Conservation (phyloP, 805 yeast genomes). For the Lipomyces chichibuensis region DNA sequence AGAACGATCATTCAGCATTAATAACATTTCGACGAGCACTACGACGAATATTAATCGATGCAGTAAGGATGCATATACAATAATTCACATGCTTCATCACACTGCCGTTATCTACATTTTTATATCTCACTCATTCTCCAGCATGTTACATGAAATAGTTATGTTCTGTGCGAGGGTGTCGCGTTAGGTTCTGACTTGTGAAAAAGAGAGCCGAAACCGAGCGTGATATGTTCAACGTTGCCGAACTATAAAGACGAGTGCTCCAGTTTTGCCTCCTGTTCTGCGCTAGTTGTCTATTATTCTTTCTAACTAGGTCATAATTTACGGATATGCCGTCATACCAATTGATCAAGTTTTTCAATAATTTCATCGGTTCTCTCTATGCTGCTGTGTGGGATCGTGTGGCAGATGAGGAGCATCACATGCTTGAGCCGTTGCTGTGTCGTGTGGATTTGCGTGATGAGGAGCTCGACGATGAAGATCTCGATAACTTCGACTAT, state of each 20-base stretch:
- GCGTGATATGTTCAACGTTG: background rate
- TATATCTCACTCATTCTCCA: background rate
- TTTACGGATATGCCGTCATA: background rate
- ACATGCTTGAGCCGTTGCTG: background rate
- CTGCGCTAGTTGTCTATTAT: background rate
- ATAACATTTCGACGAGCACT: too few species aligned
- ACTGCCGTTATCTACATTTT: background rate
- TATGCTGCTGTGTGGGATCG: background rate
- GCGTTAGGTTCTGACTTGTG: background rate
- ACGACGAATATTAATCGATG: too few species aligned
- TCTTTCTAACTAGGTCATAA: background rate
- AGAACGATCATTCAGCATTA: too few species aligned
- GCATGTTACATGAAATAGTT: background rate
- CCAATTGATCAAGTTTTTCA: background rate
- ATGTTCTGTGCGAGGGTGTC: background rate
- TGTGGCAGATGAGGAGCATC: background rate
- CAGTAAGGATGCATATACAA: background rate
- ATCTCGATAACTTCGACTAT: background rate
- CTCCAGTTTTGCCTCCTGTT: background rate
- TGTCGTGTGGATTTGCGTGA: background rate
- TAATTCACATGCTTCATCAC: background rate
- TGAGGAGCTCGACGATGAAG: background rate
- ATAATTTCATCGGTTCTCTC: background rate
- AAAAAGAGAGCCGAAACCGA: background rate
- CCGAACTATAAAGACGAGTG: background rate